Evolutionary conservation across 2,329 filamentous ascomycete genomes (phyloP).

Genomic region (Ascochyta pisi): DNA sequence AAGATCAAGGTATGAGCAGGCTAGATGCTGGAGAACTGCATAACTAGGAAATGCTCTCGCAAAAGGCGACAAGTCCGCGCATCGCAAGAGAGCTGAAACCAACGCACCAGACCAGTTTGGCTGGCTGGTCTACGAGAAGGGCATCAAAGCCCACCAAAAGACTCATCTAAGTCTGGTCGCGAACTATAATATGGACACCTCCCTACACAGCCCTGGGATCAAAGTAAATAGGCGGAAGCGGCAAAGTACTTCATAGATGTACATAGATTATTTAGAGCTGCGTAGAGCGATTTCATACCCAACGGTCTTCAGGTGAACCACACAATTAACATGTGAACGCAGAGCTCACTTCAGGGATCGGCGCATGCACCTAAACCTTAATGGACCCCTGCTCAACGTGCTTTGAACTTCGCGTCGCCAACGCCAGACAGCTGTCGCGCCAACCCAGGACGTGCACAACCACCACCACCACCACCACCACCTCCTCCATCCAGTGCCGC

Average conservation of each 20-base stretch:
- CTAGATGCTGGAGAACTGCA: not conserved
- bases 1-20: constrained; percentile 54
- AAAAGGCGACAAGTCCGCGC: not conserved
- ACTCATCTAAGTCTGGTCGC: not conserved
- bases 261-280: too few relatives aligned
- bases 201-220: too few relatives aligned
- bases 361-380: constrained; percentile 44
- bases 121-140: not conserved
- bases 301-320: not conserved
- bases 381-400: constrained; percentile 34
- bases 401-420: constrained; percentile 42
- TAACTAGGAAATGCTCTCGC: not conserved
- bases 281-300: too few relatives aligned
- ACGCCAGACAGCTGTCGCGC: constrained; percentile 41
- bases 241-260: too few relatives aligned
- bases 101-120: too few relatives aligned
- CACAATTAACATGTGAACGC: not conserved
- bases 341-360: constrained; percentile 30
- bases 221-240: too few relatives aligned
- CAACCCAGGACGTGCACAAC: constrained; percentile 26
- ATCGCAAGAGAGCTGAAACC: not conserved
- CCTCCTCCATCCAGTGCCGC: constrained; percentile 20
- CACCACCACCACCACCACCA: constrained; percentile 22
- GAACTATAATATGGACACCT: too few relatives aligned
- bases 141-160: not conserved